Conservation (phyloP, 2,329 filamentous ascomycete species). For the Nothophaeocryptopus gaeumannii region DNA sequence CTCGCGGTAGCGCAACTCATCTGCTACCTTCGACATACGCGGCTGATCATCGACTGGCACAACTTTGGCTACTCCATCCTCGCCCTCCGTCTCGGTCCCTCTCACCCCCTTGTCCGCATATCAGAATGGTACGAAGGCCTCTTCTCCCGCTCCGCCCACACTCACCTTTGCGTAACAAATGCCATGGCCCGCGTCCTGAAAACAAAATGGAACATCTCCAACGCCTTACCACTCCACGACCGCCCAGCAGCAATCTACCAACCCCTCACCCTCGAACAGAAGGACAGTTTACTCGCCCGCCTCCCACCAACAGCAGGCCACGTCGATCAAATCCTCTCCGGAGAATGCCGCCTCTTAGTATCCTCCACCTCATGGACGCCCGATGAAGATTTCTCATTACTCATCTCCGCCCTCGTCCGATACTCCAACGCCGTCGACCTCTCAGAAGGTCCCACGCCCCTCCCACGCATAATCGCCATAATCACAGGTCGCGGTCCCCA, state of each 20-base stretch:
- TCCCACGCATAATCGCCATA: constrained; percentile 74
- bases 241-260: constrained; percentile 80
- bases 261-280: constrained; percentile 56
- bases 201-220: constrained; percentile 60
- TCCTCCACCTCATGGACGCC: constrained; percentile 97
- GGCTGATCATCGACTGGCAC: constrained; percentile 93
- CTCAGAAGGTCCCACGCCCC: constrained; percentile 53
- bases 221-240: constrained; percentile 72
- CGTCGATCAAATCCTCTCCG: constrained; percentile 45
- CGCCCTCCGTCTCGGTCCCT: constrained; percentile 59
- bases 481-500: constrained; percentile 94
- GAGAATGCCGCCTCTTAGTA: constrained; percentile 67
- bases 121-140: constrained; percentile 74
- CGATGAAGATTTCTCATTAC: constrained; percentile 88
- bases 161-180: constrained; percentile 81
- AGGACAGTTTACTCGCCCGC: constrained; percentile 60
- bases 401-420: constrained; percentile 74
- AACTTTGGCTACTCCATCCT: constrained; percentile 98
- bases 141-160: constrained; percentile 62
- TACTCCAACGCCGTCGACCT: constrained; percentile 57
- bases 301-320: constrained; percentile 64
- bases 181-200: constrained; percentile 78
- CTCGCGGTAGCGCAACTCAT: constrained; percentile 71
- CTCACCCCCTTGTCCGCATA: constrained; percentile 72
- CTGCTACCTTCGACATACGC: constrained; percentile 73